Evolutionary conservation across 176 grass and related monocot species (phyloP), one percentile per base, ranked within the genome.

Genomic region (Carex parvula): DNA sequence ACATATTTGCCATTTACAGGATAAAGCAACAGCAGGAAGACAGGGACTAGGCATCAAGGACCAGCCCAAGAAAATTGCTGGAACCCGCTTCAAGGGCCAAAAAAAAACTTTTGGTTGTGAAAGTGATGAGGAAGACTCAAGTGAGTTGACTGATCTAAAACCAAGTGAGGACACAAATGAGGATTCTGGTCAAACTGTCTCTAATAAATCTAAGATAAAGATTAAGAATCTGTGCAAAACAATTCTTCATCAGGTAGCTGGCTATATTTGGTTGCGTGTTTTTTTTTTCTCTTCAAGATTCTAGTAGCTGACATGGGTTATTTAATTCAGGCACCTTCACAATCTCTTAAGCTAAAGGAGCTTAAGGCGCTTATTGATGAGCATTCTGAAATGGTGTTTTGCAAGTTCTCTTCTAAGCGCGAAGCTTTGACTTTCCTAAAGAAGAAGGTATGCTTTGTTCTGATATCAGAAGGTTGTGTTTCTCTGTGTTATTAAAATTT

Each of bases 1-100:
- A 61, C 30, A 30, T 69, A 18, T 26, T 54, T 57, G 14, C 75
- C 81, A 69, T 64, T 52, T 90, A 63, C 88, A 99, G 96, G 89
- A 95, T 55, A 99, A 99, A 89, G 93, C 96, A 85, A 95, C 96
- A 60, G 63, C 96, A 67, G 96, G 96, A n/a, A 95, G 93, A 84
- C 93, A 94, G 89, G 96, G 96, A 83, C 93, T 99, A 84, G 96
- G 96, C 76, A 92, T 95, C 50, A 99, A 95, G 83, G 62, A 85
- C 66, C 83, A 90, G 60, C 96, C 96, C 53, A 92, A 90, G 85
- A 99, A 95, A 90, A 84, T 99, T 78, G 85, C 83, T 18, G 93
- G 96, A 32, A 83, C 89, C 6, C 84, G 89, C 48, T 95, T 91
- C 88, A 90, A 95, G 61, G 96, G 96, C 24, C 95, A 90, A 48